These are phyloP conservation scores for Saprolegnia parasitica DNA, from an alignment of 352 stramenopile genomes.

Conservation along the genomic window DNA sequence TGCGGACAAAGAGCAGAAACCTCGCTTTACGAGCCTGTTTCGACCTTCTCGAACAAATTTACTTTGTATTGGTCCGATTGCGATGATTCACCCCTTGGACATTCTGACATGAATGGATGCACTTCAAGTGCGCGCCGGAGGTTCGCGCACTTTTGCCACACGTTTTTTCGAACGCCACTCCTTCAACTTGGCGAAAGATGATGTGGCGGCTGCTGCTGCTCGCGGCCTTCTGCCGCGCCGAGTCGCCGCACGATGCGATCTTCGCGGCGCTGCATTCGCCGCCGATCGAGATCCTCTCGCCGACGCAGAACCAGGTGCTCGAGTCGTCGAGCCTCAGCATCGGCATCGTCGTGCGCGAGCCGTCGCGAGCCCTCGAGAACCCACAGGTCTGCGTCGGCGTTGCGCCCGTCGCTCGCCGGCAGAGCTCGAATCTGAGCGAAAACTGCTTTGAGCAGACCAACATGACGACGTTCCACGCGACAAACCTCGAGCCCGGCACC, in stretches of 20 bases:
- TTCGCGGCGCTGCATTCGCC: slow-evolving; percentile 16
- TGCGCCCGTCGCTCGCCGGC: slow-evolving; percentile 39
- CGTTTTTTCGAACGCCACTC: too few species aligned
- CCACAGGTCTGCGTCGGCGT: slow-evolving; percentile 57
- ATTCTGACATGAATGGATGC: too few species aligned
- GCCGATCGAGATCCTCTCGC: slow-evolving; percentile 53
- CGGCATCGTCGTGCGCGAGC: slow-evolving; percentile 43
- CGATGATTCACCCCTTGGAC: too few species aligned
- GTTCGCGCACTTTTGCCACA: too few species aligned
- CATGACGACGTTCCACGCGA: slow-evolving; percentile 50
- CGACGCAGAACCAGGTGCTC: slow-evolving; percentile 46
- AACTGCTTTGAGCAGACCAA: slow-evolving; percentile 56
- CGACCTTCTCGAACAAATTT: too few species aligned
- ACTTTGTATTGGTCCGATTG: too few species aligned
- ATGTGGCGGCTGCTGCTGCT: background rate
- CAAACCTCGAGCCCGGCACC: slow-evolving; percentile 49
- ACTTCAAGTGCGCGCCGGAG: too few species aligned
- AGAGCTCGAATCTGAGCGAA: slow-evolving; percentile 37
- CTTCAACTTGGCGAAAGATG: too few species aligned
- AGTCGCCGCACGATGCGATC: background rate
- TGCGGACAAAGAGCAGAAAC: too few species aligned
- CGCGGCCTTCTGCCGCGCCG: background rate
- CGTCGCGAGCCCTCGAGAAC: slow-evolving; percentile 32
- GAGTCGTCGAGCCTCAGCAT: slow-evolving; percentile 45
- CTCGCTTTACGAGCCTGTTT: too few species aligned